Conservation (phyloP, 1,284 basidiomycete species). For the Gymnopus androsaceus region DNA sequence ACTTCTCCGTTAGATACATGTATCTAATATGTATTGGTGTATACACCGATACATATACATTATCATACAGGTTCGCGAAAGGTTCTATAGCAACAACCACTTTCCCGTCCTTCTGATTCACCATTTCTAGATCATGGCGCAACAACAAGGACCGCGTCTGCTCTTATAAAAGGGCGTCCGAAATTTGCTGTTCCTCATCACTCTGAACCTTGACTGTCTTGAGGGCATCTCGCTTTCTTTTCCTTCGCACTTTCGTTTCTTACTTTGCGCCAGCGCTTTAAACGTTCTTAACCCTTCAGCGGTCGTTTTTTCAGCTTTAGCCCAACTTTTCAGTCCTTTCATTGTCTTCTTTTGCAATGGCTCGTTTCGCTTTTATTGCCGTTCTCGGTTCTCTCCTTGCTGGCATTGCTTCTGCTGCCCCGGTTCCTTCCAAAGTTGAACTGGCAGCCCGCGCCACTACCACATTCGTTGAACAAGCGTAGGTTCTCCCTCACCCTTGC, state of each 20-base stretch:
- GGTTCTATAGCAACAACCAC: slow-evolving; percentile 4
- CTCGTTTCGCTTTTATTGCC: slow-evolving; percentile 27
- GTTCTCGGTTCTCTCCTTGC: slow-evolving; percentile 25
- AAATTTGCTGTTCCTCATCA: slow-evolving; percentile 6
- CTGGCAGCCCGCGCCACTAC: slow-evolving; percentile 8
- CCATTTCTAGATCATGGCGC: neutral
- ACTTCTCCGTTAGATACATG: neutral
- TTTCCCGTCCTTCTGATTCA: neutral
- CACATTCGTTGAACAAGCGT: slow-evolving; percentile 28
- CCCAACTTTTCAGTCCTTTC: slow-evolving; percentile 11
- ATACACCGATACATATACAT: neutral
- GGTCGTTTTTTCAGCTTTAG: slow-evolving; percentile 18
- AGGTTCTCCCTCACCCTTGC: slow-evolving; percentile 1
- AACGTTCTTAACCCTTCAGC: slow-evolving; percentile 14
- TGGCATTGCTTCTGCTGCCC: slow-evolving; percentile 23
- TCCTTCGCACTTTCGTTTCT: slow-evolving; percentile 10
- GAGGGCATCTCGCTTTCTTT: slow-evolving; percentile 20
- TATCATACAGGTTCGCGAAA: neutral
- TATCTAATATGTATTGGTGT: neutral
- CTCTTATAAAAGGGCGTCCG: slow-evolving; percentile 14
- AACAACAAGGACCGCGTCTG: neutral
- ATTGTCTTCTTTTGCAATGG: slow-evolving; percentile 20
- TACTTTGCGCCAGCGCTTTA: slow-evolving; percentile 9
- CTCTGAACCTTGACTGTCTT: slow-evolving; percentile 23
- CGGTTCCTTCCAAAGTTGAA: slow-evolving; percentile 16